Evolutionary conservation across 1,284 basidiomycete species (phyloP), one percentile per base, ranked within the genome.

Genomic region (Ceratobasidium sp.): DNA sequence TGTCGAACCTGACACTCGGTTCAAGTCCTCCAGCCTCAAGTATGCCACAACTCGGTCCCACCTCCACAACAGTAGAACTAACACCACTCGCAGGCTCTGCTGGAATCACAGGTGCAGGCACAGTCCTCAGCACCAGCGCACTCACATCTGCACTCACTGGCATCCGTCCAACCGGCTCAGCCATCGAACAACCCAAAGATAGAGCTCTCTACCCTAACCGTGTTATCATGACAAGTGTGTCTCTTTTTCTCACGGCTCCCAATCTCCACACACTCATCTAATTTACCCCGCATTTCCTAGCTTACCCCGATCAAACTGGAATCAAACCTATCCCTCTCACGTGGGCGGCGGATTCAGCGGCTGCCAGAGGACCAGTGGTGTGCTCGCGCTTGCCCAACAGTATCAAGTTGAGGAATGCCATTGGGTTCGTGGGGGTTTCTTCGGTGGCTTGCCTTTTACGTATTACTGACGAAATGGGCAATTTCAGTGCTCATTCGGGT

Each of bases 351-450:
- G 75, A 86, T 0, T 86, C 89, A 76, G 84, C 93, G 38, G 77
- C 80, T 23, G 82, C 84, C 43, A 91, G 96, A 28, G 96, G 97
- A 0, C 95, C 96, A 4, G 87, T 98, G 75, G 89, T 98, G 72
- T 95, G 94, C 77, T 95, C 93, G 0, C 91, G 97, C 38, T 90
- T 96, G 50, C 88, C 91, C 0, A 87, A 87, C 35, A 91, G 91
- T 62, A 92, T 98, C 83, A 96, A 96, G 81, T 87, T 91, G 73
- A 91, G 96, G 72, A 98, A 98, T 81, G 93, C 96, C 13, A 88
- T 98, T 79, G 96, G 96, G 66, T 70, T 23, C 14, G 63, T 52
- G n/a, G 7, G 26, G 16, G 7, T 35, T 43, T 41, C 43, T n/a
- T 7, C 26, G 50, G 41, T n/a, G 21, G 14, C 43, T 2, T 1